Conservation (phyloP, 2,329 filamentous ascomycete species). For the Aureobasidium pullulans region DNA sequence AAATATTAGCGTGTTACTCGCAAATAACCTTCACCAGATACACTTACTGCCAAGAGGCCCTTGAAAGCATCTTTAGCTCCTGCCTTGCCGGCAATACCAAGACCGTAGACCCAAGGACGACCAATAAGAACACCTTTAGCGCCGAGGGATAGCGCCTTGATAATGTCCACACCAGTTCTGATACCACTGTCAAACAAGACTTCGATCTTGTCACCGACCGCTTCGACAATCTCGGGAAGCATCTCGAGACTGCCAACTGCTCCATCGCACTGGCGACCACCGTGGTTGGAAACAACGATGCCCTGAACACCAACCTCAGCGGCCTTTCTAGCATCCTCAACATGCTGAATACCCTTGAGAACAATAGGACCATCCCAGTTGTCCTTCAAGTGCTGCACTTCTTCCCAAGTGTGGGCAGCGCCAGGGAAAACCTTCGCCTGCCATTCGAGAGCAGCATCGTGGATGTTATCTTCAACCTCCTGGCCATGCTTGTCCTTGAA, state of each 20-base stretch:
- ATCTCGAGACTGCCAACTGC: slow-evolving; percentile 45
- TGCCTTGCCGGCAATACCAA: slow-evolving; percentile 47
- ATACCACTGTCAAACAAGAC: slow-evolving; percentile 48
- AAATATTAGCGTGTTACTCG: neutral
- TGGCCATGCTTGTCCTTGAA: slow-evolving; percentile 41
- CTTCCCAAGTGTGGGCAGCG: slow-evolving; percentile 46
- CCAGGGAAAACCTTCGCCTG: slow-evolving; percentile 41
- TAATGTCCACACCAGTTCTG: slow-evolving; percentile 42
- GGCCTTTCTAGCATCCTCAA: slow-evolving; percentile 41
- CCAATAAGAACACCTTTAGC: slow-evolving; percentile 53
- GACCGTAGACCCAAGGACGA: slow-evolving; percentile 51
- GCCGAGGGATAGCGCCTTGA: slow-evolving; percentile 48
- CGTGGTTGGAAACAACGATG: slow-evolving; percentile 47
- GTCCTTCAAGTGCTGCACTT: slow-evolving; percentile 47
- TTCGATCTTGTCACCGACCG: slow-evolving; percentile 42
- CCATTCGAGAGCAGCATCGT: slow-evolving; percentile 49
- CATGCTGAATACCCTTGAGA: slow-evolving; percentile 51
- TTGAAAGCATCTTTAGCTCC: slow-evolving; percentile 39
- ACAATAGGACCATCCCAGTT: slow-evolving; percentile 59
- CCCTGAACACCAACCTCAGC: slow-evolving; percentile 40
- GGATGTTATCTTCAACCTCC: slow-evolving; percentile 35
- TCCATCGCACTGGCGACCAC: slow-evolving; percentile 46
- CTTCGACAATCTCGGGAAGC: slow-evolving; percentile 54
- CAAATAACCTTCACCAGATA: no score
- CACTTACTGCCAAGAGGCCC: no score